phyloP scores from a whole-genome alignment of 768 basidiomycete species.

The Leucosporidium scottii region DNA sequence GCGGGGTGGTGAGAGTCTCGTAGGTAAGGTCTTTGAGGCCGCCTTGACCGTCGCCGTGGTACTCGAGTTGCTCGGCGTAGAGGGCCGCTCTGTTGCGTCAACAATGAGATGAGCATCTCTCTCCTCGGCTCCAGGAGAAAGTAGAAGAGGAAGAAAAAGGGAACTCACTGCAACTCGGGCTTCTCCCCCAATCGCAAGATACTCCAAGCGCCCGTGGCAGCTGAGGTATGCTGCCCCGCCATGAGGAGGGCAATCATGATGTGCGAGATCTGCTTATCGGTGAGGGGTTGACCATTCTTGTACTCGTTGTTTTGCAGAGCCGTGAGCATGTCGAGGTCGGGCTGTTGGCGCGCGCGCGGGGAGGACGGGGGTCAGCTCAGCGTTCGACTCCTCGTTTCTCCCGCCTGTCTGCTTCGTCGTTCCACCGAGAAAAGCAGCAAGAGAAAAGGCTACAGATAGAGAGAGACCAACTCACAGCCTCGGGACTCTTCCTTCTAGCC shows the following conservation, averaged over 20 bases:
- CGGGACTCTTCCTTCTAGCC: conserved; percentile 56
- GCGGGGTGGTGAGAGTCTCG: conserved; percentile 77
- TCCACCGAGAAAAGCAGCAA: not conserved
- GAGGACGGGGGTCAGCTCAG: not conserved
- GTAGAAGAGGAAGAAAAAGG: not conserved
- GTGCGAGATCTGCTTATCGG: conserved; percentile 89
- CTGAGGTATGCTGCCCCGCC: conserved; percentile 98
- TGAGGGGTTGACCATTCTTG: conserved; percentile 65
- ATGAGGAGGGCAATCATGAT: conserved; percentile 98
- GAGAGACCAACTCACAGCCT: conserved; percentile 43
- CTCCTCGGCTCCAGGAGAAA: not conserved
- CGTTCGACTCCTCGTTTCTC: not conserved
- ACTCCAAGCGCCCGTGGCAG: conserved; percentile 83
- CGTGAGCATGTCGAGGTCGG: conserved; percentile 86
- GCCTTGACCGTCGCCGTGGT: conserved; percentile 57
- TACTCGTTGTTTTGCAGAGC: conserved; percentile 78
- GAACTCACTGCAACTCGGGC: conserved; percentile 63
- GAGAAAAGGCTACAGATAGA: not conserved
- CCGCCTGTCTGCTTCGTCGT: too few species aligned
- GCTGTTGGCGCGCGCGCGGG: conserved; percentile 42
- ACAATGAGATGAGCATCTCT: too few species aligned
- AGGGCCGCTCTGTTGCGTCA: conserved; percentile 65
- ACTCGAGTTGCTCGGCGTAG: conserved; percentile 79
- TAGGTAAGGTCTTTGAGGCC: conserved; percentile 70
- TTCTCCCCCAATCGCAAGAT: conserved; percentile 77